These are phyloP conservation scores for Pharus latifolius DNA, from an alignment of 176 grass and related monocot genomes.

Conservation along the genomic window DNA sequence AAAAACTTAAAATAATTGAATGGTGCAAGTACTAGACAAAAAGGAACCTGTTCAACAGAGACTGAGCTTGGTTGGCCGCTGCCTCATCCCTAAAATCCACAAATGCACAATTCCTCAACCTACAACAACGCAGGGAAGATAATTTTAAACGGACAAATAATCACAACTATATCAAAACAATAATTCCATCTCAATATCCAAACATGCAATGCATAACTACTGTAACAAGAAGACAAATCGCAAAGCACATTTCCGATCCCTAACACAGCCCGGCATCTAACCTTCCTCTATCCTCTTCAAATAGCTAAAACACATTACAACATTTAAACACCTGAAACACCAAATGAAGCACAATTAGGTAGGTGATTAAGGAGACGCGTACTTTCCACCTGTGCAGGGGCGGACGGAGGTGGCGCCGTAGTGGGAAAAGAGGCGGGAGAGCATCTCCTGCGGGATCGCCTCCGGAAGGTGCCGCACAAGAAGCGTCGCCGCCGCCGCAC, in stretches of 20 bases:
- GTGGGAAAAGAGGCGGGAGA: constrained; percentile 77
- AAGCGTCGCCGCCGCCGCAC: constrained; percentile 36
- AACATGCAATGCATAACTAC: background rate
- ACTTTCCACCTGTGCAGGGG: constrained; percentile 77
- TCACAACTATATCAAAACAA: background rate
- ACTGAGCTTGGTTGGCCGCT: constrained; percentile 54
- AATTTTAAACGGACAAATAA: background rate
- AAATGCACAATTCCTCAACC: constrained; percentile 86
- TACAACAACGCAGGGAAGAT: constrained; percentile 13
- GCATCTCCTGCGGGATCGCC: constrained; percentile 70
- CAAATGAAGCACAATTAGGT: background rate
- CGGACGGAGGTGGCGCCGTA: constrained; percentile 70
- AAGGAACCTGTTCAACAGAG: constrained; percentile 61
- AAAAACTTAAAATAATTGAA: background rate
- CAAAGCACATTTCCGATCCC: background rate
- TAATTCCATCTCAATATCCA: background rate
- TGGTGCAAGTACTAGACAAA: background rate
- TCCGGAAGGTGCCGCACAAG: constrained; percentile 87
- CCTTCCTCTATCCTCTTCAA: background rate
- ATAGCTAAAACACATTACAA: background rate
- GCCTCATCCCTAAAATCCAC: constrained; percentile 86
- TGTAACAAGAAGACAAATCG: background rate
- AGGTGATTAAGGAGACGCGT: background rate
- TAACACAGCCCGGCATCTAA: background rate
- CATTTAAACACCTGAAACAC: background rate